Evolutionary conservation across 345 rosid species (phyloP).

Genomic region (Tarenaya hassleriana): DNA sequence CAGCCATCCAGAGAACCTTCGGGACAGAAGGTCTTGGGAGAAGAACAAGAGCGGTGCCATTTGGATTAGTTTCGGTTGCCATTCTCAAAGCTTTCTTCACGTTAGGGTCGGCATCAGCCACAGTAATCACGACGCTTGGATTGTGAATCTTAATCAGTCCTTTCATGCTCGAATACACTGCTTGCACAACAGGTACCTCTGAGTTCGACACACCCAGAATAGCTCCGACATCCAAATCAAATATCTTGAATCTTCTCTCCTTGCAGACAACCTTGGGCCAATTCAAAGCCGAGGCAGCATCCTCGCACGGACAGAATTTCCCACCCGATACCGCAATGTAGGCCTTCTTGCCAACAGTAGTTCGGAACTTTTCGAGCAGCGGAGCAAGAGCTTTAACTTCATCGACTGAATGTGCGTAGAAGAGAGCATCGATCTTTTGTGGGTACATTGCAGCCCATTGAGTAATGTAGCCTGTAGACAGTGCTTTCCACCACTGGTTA

Average conservation of each 20-base stretch:
- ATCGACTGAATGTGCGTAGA: conserved; percentile 77
- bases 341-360: conserved; percentile 84
- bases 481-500: conserved; percentile 96
- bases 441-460: conserved; percentile 98
- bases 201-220: conserved; percentile 61
- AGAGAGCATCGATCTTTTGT: conserved; percentile 85
- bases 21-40: conserved; percentile 68
- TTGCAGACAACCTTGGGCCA: conserved; percentile 80
- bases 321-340: conserved; percentile 84
- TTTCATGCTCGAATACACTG: conserved; percentile 84
- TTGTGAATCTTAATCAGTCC: conserved; percentile 87
- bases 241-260: conserved; percentile 84
- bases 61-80: conserved; percentile 57
- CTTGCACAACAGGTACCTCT: conserved; percentile 84
- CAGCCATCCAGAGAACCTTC: conserved; percentile 97
- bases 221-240: conserved; percentile 67
- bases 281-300: conserved; percentile 56
- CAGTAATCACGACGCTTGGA: conserved; percentile 83
- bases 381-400: conserved; percentile 73
- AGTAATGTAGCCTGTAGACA: conserved; percentile 77
- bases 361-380: conserved; percentile 72
- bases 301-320: conserved; percentile 74
- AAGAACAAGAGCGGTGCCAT: conserved; percentile 51
- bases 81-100: conserved; percentile 87
- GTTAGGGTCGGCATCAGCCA: conserved; percentile 58